Base-by-base conservation (phyloP, 179 eudicot species). In the Beta corolliflora region DNA sequence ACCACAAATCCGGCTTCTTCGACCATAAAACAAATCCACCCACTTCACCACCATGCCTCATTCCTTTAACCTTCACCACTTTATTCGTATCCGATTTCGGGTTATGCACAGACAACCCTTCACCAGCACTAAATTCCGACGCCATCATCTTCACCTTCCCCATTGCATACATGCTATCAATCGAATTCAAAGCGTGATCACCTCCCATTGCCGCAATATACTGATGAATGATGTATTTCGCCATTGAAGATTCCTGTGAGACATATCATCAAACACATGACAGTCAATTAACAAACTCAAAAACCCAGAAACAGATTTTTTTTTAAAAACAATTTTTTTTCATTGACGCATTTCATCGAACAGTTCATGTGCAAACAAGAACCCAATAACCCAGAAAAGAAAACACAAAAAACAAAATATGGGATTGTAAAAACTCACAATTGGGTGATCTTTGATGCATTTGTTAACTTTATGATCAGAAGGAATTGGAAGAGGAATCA, bases 1-100 rank as follows among this genome's bases (percentile, higher is more conserved):
- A 88, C 98, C 98, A 95, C 29, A 93, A 84, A 81, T 93, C 96
- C 0, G 97, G 94, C 83, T 89, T 85, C 71, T 93, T 93, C 69
- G 91, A 94, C 98, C 98, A 94, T 78, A 94, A 36, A 68, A 94
- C 96, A 83, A 94, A 94, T 25, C 98, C 96, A 56, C 98, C 98
- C 13, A 94, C 79, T 79, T 91, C 96, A 19, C 93, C 95, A 52
- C 89, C 90, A 45, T 85, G 83, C 50, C 78, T 85, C 76, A 81
- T 69, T 14, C 91, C 88, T 81, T 89, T 92, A 21, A 86, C 88
- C 81, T 92, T 94, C 85, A 87, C 87, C 76, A 78, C 86, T 84
- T 90, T 91, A 7, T 63, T 91, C 4, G 58, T 81, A 54, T 74
- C 82, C 5, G 63, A 71, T 65, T 80, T 84, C 54, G 50, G 76